phyloP scores from a whole-genome alignment of 1,284 basidiomycete genomes.

The Ganoderma multipileum region DNA sequence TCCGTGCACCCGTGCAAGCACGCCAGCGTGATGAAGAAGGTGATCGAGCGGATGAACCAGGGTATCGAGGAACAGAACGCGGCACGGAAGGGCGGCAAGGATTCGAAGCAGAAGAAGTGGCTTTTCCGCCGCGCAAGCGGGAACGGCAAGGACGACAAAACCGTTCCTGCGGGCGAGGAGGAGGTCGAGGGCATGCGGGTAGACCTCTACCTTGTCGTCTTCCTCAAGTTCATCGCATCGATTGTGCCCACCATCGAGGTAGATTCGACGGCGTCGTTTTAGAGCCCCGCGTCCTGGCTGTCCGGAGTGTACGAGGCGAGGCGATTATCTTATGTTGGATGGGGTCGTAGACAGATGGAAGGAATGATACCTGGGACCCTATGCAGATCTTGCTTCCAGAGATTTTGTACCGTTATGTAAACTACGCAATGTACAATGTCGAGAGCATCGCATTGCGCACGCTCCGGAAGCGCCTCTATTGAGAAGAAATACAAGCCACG shows the following conservation, averaged over 20 bases:
- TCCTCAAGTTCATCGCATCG: constrained; percentile 96
- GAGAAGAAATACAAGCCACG: not conserved
- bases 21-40: constrained; percentile 99
- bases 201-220: constrained; percentile 95
- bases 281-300: constrained; percentile 25
- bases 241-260: constrained; percentile 97
- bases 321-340: constrained; percentile 5
- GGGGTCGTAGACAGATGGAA: constrained; percentile 27
- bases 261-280: constrained; percentile 89
- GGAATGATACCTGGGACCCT: constrained; percentile 36
- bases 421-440: constrained; percentile 31
- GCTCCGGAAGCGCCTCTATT: not conserved
- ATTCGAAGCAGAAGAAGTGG: constrained; percentile 82
- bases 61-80: constrained; percentile 82
- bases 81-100: constrained; percentile 61
- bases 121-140: constrained; percentile 77
- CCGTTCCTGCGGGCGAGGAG: constrained; percentile 59
- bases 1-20: constrained; percentile 99
- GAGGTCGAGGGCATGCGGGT: constrained; percentile 89
- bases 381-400: constrained; percentile 35
- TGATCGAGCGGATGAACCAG: constrained; percentile 98
- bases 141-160: constrained; percentile 60
- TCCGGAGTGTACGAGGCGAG: not conserved
- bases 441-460: not conserved
- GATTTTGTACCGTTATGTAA: constrained; percentile 35